Conservation (phyloP, 352 stramenopile species). For the Phytophthora sojae region DNA sequence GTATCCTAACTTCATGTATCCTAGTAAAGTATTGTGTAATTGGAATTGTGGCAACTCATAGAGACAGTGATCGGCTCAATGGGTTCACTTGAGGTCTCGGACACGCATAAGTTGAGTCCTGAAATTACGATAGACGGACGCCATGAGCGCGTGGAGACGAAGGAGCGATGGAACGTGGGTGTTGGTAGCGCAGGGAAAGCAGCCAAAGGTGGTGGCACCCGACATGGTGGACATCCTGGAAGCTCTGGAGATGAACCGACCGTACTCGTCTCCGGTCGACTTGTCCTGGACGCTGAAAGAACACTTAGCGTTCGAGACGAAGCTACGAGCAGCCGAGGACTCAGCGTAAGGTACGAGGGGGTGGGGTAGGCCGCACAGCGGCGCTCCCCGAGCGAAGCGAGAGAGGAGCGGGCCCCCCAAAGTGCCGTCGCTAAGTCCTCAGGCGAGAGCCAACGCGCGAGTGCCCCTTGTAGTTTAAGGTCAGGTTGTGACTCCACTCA, state of each 20-base stretch:
- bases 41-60: no score
- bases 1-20: no score
- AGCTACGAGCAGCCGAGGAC: not conserved
- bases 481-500: not conserved
- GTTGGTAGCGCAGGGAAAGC: not conserved
- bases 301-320: slow-evolving; percentile 3
- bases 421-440: no score
- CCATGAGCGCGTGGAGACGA: not conserved
- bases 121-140: not conserved
- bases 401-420: no score
- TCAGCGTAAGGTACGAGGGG: no score
- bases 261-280: not conserved
- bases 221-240: slow-evolving; percentile 5
- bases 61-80: not conserved
- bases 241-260: not conserved
- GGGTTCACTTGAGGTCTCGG: not conserved
- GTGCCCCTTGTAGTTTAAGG: no score
- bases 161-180: not conserved
- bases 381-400: no score
- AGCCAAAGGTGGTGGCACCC: not conserved
- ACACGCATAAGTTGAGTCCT: not conserved
- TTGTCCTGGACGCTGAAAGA: slow-evolving; percentile 8
- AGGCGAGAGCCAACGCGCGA: no score
- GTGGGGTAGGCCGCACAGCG: no score
- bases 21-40: no score